Evolutionary conservation across 1,284 basidiomycete species (phyloP).

Genomic region (Leccinum subrobustum): DNA sequence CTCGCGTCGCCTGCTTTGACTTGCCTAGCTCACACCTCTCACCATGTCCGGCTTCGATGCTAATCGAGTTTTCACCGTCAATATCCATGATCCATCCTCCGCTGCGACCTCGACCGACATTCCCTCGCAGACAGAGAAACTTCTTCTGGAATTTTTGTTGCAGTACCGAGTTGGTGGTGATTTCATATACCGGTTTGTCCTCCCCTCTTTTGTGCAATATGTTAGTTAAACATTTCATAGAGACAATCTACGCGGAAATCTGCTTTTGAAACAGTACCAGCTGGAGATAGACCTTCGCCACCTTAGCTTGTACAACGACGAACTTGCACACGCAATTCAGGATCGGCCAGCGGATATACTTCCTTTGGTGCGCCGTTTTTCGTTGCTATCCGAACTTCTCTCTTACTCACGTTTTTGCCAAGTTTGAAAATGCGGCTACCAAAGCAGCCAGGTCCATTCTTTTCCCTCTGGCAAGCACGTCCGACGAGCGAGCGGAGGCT

Average conservation of each 20-base stretch:
- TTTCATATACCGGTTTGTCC: slow-evolving; percentile 77
- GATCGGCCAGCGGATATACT: slow-evolving; percentile 88
- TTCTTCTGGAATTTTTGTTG: slow-evolving; percentile 82
- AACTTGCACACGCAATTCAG: slow-evolving; percentile 89
- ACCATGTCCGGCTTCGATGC: slow-evolving; percentile 73
- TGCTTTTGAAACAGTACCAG: slow-evolving; percentile 88
- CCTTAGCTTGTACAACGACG: slow-evolving; percentile 89
- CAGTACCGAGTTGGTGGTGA: slow-evolving; percentile 86
- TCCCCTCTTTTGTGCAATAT: slow-evolving; percentile 1
- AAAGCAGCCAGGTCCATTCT: slow-evolving; percentile 80
- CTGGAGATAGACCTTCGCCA: slow-evolving; percentile 93
- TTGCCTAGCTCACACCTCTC: slow-evolving; percentile 4
- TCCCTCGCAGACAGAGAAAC: slow-evolving; percentile 77
- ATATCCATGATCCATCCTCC: slow-evolving; percentile 61
- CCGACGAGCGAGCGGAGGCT: slow-evolving; percentile 53
- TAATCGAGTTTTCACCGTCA: slow-evolving; percentile 77
- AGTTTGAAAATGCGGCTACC: slow-evolving; percentile 90
- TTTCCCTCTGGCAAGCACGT: slow-evolving; percentile 61
- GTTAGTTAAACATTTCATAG: slow-evolving; percentile 40
- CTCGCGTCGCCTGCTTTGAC: slow-evolving; percentile 1
- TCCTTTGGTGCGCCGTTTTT: slow-evolving; percentile 62
- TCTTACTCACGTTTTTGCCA: slow-evolving; percentile 3
- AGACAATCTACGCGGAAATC: slow-evolving; percentile 87
- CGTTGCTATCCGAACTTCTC: background rate
- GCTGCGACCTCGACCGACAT: slow-evolving; percentile 58